Percentiles rank a stretch among this genome's conserved stretches.
Evolutionary conservation across 192 early-diverging fungal species (phyloP).

Genomic region (Chytriomyces hyalinus): DNA sequence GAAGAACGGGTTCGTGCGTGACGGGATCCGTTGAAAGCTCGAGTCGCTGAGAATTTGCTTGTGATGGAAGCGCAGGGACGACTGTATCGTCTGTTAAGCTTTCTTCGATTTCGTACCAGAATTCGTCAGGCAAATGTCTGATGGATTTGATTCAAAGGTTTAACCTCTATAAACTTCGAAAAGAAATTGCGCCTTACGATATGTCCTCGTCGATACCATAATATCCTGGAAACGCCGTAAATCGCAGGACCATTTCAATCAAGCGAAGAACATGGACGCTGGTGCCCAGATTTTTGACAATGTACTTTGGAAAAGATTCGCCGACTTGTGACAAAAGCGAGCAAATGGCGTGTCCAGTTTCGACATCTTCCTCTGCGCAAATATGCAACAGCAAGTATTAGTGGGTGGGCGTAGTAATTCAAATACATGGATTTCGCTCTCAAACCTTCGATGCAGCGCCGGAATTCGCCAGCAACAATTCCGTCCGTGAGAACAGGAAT

Average conservation of each 20-base stretch:
- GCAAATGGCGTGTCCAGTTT: conserved; percentile 38
- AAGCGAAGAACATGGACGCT: conserved; percentile 17
- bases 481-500: conserved; percentile 42
- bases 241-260: conserved; percentile 48
- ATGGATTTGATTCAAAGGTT: background rate
- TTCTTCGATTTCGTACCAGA: conserved; percentile 39
- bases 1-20: conserved; percentile 40
- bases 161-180: background rate
- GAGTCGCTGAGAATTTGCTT: background rate
- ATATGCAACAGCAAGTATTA: background rate
- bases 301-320: conserved; percentile 40
- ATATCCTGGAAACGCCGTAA: conserved; percentile 48
- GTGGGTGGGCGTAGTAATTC: background rate
- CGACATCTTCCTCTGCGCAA: conserved; percentile 42
- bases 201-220: conserved; percentile 50
- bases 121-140: conserved; percentile 28
- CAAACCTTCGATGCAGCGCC: conserved; percentile 42
- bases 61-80: background rate
- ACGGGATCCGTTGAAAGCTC: conserved; percentile 41
- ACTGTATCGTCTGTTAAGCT: conserved; percentile 30
- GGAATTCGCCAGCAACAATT: conserved; percentile 39
- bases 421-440: background rate
- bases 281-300: conserved; percentile 33
- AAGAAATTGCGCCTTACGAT: conserved; percentile 30
- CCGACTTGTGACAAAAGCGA: conserved; percentile 44